Evolutionary conservation across 2,329 filamentous ascomycete species (phyloP).

Genomic region (Beauveria rudraprayagi): DNA sequence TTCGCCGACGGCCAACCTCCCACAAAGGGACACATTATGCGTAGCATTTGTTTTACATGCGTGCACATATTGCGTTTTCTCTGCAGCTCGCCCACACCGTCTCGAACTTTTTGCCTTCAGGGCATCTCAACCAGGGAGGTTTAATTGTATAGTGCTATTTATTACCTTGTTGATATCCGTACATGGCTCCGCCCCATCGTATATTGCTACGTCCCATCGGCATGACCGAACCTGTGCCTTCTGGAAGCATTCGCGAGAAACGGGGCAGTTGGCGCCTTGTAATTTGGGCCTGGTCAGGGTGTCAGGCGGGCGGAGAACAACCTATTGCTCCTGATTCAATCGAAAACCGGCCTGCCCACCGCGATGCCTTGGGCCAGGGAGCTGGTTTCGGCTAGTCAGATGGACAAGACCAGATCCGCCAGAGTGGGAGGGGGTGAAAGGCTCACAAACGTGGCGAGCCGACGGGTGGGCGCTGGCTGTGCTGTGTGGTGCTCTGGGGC

Average conservation of each 20-base stretch:
- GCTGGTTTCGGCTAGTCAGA: neutral
- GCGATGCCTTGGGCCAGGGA: neutral
- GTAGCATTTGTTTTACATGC: neutral
- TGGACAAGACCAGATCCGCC: neutral
- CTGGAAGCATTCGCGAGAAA: neutral
- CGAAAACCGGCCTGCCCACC: neutral
- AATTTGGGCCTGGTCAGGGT: neutral
- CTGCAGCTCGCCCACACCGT: neutral
- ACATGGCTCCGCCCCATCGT: neutral
- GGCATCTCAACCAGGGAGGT: too few species aligned
- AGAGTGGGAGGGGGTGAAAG: neutral
- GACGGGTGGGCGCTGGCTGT: neutral
- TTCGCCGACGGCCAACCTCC: neutral
- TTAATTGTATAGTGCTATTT: too few species aligned
- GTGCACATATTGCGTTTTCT: neutral
- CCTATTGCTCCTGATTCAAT: neutral
- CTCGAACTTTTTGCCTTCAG: neutral
- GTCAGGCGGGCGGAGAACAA: too few species aligned
- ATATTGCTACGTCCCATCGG: constrained; percentile 3
- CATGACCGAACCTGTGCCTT: constrained; percentile 1
- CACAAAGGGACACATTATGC: neutral
- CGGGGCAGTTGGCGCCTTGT: neutral
- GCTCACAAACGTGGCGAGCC: neutral
- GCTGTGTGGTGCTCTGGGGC: neutral
- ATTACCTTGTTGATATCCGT: too few species aligned